A percentile compares a stretch with the other conserved stretches of the same genome.
Evolutionary conservation across 306 rosid species (phyloP).

Genomic region (Luffa acutangula): DNA sequence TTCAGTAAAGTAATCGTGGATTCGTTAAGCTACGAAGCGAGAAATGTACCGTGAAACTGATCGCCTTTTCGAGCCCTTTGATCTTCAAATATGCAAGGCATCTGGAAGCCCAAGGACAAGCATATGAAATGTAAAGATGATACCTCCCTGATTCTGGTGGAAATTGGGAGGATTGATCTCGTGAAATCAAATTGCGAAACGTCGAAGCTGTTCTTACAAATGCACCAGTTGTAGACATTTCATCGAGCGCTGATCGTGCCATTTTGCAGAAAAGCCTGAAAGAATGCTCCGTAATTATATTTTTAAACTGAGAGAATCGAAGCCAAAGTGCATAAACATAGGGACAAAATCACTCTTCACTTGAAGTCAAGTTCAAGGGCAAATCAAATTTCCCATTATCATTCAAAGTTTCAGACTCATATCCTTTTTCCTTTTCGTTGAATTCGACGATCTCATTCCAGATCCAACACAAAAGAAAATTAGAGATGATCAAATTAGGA

Average conservation of each 20-base stretch:
- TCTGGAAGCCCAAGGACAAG: slow-evolving; percentile 96
- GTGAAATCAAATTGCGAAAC: slow-evolving; percentile 49
- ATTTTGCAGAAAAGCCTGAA: slow-evolving; percentile 33
- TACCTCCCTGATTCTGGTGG: slow-evolving; percentile 76
- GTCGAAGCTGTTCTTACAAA: slow-evolving; percentile 76
- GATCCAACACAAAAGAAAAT: not conserved
- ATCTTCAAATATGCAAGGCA: slow-evolving; percentile 76
- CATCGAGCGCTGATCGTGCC: slow-evolving; percentile 70
- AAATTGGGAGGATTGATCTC: slow-evolving; percentile 43
- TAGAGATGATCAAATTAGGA: not conserved
- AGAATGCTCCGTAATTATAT: slow-evolving; percentile 5
- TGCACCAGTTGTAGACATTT: slow-evolving; percentile 68
- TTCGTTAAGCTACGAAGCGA: not conserved
- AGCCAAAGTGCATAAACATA: not conserved
- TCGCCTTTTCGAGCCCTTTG: slow-evolving; percentile 75
- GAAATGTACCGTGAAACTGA: slow-evolving; percentile 52
- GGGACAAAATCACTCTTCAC: not conserved
- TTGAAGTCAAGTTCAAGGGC: not conserved
- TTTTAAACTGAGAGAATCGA: not conserved
- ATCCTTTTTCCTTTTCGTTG: not conserved
- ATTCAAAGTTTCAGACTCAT: not conserved
- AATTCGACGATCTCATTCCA: not conserved
- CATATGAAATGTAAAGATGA: slow-evolving; percentile 81
- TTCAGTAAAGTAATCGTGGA: not conserved
- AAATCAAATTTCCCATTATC: not conserved